Conservation (phyloP, 2,329 filamentous ascomycete species). For the Colletotrichum salicis region DNA sequence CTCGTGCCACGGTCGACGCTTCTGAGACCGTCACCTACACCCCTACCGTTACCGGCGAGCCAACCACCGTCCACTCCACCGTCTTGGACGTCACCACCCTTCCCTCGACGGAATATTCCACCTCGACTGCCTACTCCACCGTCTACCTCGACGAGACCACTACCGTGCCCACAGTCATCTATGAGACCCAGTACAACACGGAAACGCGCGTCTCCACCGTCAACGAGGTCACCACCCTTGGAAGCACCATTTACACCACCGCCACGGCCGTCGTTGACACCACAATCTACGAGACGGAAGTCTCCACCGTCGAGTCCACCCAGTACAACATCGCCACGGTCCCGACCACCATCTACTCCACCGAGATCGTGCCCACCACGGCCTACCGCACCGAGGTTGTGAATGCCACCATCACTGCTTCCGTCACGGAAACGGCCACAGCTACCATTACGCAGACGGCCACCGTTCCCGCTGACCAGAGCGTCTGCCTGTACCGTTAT, state of each 20-base stretch:
- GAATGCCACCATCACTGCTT: neutral
- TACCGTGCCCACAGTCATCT: constrained; percentile 1
- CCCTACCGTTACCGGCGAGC: constrained; percentile 6
- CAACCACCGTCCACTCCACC: neutral
- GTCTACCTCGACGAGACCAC: constrained; percentile 12
- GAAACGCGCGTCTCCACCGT: constrained; percentile 1
- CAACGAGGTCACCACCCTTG: constrained; percentile 2
- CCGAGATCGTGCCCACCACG: constrained; percentile 7
- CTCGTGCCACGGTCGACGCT: constrained; percentile 5
- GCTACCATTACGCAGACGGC: constrained; percentile 1
- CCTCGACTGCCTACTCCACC: neutral
- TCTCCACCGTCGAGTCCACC: constrained; percentile 8
- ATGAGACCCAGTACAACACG: neutral
- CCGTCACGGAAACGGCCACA: constrained; percentile 4
- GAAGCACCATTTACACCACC: constrained; percentile 13
- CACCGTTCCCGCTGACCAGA: constrained; percentile 2
- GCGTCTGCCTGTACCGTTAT: constrained; percentile 10
- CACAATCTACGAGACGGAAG: constrained; percentile 11
- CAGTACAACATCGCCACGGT: constrained; percentile 17
- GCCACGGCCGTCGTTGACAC: constrained; percentile 13
- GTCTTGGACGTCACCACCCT: constrained; percentile 10
- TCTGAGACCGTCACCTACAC: constrained; percentile 4
- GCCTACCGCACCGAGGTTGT: neutral
- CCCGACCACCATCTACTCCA: constrained; percentile 8
- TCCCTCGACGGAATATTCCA: neutral